These are phyloP conservation scores for Boletus tylopilopsis DNA, from an alignment of 768 basidiomycete species.

Conservation along the genomic window DNA sequence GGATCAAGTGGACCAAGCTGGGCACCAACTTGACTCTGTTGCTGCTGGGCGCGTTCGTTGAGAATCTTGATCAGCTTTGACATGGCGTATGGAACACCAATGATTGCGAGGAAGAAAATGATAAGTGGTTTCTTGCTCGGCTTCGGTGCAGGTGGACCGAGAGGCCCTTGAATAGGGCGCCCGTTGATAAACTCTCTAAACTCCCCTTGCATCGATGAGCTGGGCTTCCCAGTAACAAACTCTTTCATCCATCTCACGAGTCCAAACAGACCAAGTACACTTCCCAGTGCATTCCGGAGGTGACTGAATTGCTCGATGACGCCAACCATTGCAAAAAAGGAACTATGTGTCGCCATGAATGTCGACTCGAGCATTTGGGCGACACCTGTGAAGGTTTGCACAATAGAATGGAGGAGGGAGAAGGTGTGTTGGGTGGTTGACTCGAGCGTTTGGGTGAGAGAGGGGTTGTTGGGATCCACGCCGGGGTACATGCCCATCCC, in stretches of 20 bases:
- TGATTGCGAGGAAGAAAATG: constrained; percentile 88
- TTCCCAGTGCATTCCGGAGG: constrained; percentile 87
- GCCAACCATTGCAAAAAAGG: constrained; percentile 94
- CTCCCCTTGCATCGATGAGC: constrained; percentile 52
- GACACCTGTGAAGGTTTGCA: constrained; percentile 91
- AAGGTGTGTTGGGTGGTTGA: constrained; percentile 90
- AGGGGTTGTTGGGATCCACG: constrained; percentile 51
- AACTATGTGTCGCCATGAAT: constrained; percentile 95
- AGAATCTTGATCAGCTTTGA: constrained; percentile 80
- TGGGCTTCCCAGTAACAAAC: constrained; percentile 45
- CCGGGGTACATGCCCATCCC: constrained; percentile 37
- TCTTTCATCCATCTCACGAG: constrained; percentile 83
- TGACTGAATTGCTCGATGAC: constrained; percentile 94
- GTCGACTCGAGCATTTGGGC: constrained; percentile 97
- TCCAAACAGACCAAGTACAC: constrained; percentile 90
- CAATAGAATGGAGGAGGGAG: constrained; percentile 87
- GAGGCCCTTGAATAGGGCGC: constrained; percentile 50
- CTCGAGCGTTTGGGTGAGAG: constrained; percentile 86
- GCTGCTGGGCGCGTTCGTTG: constrained; percentile 54
- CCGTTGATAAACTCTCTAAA: constrained; percentile 77
- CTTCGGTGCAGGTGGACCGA: constrained; percentile 42
- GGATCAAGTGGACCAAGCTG: constrained; percentile 66
- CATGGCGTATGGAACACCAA: constrained; percentile 95
- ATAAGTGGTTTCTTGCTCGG: constrained; percentile 87
- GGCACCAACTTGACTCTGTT: constrained; percentile 35